Evolutionary conservation across 2,329 filamentous ascomycete species (phyloP), one percentile per base, ranked within the genome.

Genomic region (Pseudopithomyces chartarum): DNA sequence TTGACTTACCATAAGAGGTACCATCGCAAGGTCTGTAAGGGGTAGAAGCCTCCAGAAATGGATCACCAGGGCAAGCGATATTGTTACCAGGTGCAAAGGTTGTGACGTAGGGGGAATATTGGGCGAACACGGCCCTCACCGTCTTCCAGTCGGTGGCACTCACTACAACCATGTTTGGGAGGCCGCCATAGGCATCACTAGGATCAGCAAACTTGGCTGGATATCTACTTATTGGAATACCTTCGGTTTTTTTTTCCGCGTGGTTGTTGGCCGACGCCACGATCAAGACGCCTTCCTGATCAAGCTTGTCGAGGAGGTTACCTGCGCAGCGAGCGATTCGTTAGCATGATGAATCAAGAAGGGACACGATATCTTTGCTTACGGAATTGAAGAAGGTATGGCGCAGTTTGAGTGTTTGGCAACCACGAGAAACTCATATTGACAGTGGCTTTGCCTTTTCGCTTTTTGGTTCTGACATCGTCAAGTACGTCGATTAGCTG

Each of bases 191-290:
- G 33, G 26, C 39, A n/a, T 50, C 47, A 5, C 22, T 50, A 33
- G 36, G 47, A 33, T 39, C 47, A 33, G 47, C 47, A 6, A 47
- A 47, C 15, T 47, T 47, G 44, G 44, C 44, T 17, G 44, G 44
- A 22, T 47, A 47, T 47, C 44, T 47, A 2, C 5, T 47, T 23
- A 47, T 36, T 22, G 8, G 23, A 33, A 33, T 33, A 2, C 44
- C 44, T 15, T 47, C 44, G 4, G 12, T 17, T 19, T n/a, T n/a
- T n/a, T n/a, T n/a, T n/a, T 11, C 10, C 15, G 44, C 44, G 17
- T 47, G 44, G 26, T 47, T 47, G 26, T 47, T 47, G 44, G 44
- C 44, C 23, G 44, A 47, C 26, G 44, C 44, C 44, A 47, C 44
- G 19, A 47, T 47, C 44, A 47, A 47, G 23, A 47, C 44, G 15